Evolutionary conservation across 768 basidiomycete genomes (phyloP).

Genomic region (Trametes villosa): DNA sequence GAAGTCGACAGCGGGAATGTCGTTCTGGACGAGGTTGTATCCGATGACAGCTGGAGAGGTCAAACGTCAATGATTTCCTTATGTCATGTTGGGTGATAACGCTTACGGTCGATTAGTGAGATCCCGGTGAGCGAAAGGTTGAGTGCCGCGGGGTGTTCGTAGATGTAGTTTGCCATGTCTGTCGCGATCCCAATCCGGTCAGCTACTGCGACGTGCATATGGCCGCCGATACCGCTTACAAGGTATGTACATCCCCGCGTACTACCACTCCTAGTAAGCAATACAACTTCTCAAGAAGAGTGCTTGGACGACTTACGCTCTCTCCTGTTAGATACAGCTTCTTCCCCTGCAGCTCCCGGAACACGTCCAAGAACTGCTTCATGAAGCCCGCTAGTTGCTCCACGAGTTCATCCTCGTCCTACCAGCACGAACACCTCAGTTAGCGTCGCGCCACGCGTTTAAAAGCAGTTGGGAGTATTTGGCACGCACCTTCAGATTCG

Average conservation of each 20-base stretch:
- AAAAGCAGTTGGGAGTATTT: not conserved
- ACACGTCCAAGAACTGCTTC: slow-evolving; percentile 76
- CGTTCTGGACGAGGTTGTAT: slow-evolving; percentile 60
- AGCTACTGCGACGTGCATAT: too few species aligned
- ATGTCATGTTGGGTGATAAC: not conserved
- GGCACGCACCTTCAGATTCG: slow-evolving; percentile 49
- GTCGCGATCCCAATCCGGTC: not conserved
- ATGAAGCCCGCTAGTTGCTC: slow-evolving; percentile 63
- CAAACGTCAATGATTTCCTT: not conserved
- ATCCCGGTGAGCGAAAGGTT: slow-evolving; percentile 68
- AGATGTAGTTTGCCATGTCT: slow-evolving; percentile 82
- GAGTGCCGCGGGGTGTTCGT: slow-evolving; percentile 54
- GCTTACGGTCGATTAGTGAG: slow-evolving; percentile 77
- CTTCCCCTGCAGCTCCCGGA: slow-evolving; percentile 72
- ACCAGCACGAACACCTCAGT: too few species aligned
- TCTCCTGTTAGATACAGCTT: slow-evolving; percentile 74
- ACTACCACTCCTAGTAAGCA: slow-evolving; percentile 43
- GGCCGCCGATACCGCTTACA: slow-evolving; percentile 40
- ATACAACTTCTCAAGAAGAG: not conserved
- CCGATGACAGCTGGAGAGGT: slow-evolving; percentile 9
- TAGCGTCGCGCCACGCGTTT: too few species aligned
- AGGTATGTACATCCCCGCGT: slow-evolving; percentile 72
- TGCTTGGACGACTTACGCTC: slow-evolving; percentile 73
- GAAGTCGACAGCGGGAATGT: slow-evolving; percentile 76
- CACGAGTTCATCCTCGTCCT: slow-evolving; percentile 61